Evolutionary conservation across 352 stramenopile genomes (phyloP).

Genomic region (Phytophthora colocasiae): DNA sequence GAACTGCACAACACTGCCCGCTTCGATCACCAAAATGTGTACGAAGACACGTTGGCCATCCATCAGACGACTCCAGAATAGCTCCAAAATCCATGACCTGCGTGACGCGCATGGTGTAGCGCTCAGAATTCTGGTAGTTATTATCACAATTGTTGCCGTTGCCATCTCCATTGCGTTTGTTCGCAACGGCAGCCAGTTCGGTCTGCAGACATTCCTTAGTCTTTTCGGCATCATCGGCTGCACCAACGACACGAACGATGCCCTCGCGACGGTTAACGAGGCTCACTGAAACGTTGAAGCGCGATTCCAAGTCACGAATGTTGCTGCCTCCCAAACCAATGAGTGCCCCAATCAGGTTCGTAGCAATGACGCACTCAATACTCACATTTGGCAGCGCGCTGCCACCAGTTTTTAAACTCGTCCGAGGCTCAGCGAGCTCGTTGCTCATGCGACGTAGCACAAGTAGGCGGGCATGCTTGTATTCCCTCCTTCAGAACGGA

Average conservation of each 20-base stretch:
- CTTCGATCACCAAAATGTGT: conserved; percentile 84
- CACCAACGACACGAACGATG: conserved; percentile 89
- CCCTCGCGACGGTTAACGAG: conserved; percentile 87
- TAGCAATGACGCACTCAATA: conserved; percentile 71
- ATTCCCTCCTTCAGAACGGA: conserved; percentile 88
- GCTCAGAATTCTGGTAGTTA: conserved; percentile 39
- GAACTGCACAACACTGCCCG: too few species aligned
- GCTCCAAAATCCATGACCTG: conserved; percentile 97
- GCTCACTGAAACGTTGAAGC: conserved; percentile 63
- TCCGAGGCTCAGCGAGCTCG: conserved; percentile 66
- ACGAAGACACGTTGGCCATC: conserved; percentile 92
- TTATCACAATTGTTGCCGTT: conserved; percentile 23
- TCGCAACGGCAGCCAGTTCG: conserved; percentile 36
- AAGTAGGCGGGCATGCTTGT: conserved; percentile 72
- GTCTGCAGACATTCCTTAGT: conserved; percentile 78
- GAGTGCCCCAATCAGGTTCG: conserved; percentile 58
- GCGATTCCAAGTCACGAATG: conserved; percentile 78
- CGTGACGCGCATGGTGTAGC: conserved; percentile 93
- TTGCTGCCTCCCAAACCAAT: conserved; percentile 82
- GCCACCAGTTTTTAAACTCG: conserved; percentile 56
- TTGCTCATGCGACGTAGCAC: conserved; percentile 90
- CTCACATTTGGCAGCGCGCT: conserved; percentile 49
- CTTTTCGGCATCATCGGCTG: conserved; percentile 71
- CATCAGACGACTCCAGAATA: conserved; percentile 84
- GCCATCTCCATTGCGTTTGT: conserved; percentile 13